Evolutionary conservation across 2,329 filamentous ascomycete genomes (phyloP).

Genomic region (Fusarium paranaense): DNA sequence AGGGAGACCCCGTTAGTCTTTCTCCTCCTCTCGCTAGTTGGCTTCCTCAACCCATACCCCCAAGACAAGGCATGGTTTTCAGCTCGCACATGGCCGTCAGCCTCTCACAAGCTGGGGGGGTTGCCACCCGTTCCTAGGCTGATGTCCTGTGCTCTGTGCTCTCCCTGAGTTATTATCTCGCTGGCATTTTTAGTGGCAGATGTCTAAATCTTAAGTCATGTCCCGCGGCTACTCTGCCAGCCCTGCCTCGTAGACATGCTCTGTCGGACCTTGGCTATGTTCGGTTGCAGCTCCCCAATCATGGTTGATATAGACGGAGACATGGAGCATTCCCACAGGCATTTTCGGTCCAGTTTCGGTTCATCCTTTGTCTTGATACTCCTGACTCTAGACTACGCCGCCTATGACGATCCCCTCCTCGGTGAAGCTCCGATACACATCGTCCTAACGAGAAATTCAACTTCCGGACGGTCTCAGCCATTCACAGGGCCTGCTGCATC

Average conservation of each 20-base stretch:
- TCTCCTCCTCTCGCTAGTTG: slow-evolving; percentile 3
- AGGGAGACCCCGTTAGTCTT: neutral
- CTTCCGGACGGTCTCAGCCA: slow-evolving; percentile 2
- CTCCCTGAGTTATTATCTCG: neutral
- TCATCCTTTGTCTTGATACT: neutral
- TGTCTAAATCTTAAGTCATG: slow-evolving; percentile 4
- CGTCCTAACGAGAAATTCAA: neutral
- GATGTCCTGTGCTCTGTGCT: neutral
- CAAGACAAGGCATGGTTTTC: slow-evolving; percentile 22
- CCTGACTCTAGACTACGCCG: neutral
- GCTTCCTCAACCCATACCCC: neutral
- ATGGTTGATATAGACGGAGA: slow-evolving; percentile 19
- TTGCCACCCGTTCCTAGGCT: slow-evolving; percentile 1
- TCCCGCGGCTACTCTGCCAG: slow-evolving; percentile 1
- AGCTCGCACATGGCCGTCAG: slow-evolving; percentile 17
- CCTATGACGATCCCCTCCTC: neutral
- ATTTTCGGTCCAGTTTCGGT: slow-evolving; percentile 13
- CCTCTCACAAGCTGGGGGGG: slow-evolving; percentile 1
- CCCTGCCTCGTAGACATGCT: slow-evolving; percentile 7
- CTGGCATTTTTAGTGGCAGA: neutral
- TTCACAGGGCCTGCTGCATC: neutral
- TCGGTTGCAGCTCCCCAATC: slow-evolving; percentile 24
- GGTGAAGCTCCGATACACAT: slow-evolving; percentile 30
- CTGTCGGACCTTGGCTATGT: slow-evolving; percentile 26
- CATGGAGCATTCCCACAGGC: slow-evolving; percentile 18